phyloP scores from a whole-genome alignment of 2,329 filamentous ascomycete genomes.

The Cladosporium sp. region DNA sequence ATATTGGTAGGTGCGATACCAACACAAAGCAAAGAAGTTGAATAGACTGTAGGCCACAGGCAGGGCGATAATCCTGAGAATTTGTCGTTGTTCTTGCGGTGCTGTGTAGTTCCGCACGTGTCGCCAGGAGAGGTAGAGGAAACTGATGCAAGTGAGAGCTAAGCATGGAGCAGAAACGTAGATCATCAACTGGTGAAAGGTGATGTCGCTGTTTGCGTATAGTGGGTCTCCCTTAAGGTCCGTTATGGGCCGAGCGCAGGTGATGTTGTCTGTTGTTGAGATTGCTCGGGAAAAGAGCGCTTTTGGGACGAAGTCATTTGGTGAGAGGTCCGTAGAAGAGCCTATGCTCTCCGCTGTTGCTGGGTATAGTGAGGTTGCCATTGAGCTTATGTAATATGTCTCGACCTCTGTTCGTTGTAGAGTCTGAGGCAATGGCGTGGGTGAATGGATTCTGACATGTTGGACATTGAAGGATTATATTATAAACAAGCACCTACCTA shows the following conservation, averaged over 20 bases:
- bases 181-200: slow-evolving; percentile 25
- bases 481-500: slow-evolving; percentile 1
- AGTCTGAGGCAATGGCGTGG: background rate
- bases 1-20: slow-evolving; percentile 23
- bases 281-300: background rate
- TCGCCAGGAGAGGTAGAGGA: slow-evolving; percentile 17
- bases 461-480: background rate
- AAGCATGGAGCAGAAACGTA: slow-evolving; percentile 21
- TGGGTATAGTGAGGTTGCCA: background rate
- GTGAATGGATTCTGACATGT: background rate
- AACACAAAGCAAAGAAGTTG: slow-evolving; percentile 24
- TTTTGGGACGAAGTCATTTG: background rate
- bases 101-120: slow-evolving; percentile 24
- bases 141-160: slow-evolving; percentile 18
- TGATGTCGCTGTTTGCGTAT: slow-evolving; percentile 19
- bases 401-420: background rate
- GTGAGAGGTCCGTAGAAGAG: background rate
- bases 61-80: slow-evolving; percentile 23
- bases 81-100: slow-evolving; percentile 27
- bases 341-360: background rate
- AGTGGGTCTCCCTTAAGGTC: slow-evolving; percentile 21
- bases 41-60: slow-evolving; percentile 23
- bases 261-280: slow-evolving; percentile 13
- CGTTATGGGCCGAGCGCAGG: slow-evolving; percentile 22
- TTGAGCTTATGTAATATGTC: background rate